These are phyloP conservation scores for Fusarium abutilonis DNA, from an alignment of 2,329 filamentous ascomycete genomes.

Conservation along the genomic window DNA sequence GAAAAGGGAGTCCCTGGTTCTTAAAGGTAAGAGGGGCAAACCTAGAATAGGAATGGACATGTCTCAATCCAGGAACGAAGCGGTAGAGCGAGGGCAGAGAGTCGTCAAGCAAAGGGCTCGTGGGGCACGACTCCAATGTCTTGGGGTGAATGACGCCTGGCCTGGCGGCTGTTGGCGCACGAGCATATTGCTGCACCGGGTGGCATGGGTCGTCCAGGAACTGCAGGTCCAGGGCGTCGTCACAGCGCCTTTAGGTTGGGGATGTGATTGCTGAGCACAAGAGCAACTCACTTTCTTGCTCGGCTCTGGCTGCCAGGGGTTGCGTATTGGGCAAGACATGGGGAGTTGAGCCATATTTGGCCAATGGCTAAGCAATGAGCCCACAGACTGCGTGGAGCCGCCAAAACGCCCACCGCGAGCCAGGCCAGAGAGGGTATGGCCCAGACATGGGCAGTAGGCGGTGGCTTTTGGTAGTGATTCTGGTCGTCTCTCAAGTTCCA, in stretches of 20 bases:
- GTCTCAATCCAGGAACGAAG: slow-evolving; percentile 55
- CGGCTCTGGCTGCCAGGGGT: slow-evolving; percentile 28
- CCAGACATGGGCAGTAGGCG: slow-evolving; percentile 30
- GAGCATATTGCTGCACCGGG: slow-evolving; percentile 32
- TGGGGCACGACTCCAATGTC: slow-evolving; percentile 38
- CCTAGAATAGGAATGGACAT: slow-evolving; percentile 49
- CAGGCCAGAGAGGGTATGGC: slow-evolving; percentile 39
- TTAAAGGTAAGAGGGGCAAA: slow-evolving; percentile 43
- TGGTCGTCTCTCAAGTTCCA: slow-evolving; percentile 26
- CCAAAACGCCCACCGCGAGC: slow-evolving; percentile 36
- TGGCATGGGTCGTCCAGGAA: slow-evolving; percentile 41
- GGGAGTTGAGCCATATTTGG: slow-evolving; percentile 16
- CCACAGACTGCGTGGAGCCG: slow-evolving; percentile 34
- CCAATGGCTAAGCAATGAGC: slow-evolving; percentile 39
- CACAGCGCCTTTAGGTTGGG: slow-evolving; percentile 39
- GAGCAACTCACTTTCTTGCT: slow-evolving; percentile 29
- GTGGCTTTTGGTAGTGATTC: slow-evolving; percentile 37
- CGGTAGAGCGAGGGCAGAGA: slow-evolving; percentile 37
- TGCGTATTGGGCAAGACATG: slow-evolving; percentile 26
- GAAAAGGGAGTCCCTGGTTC: slow-evolving; percentile 40
- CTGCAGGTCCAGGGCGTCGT: slow-evolving; percentile 40
- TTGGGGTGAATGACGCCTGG: slow-evolving; percentile 37
- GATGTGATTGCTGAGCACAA: slow-evolving; percentile 41
- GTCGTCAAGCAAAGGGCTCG: slow-evolving; percentile 35
- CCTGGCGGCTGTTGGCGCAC: slow-evolving; percentile 37